Evolutionary conservation across 495 filamentous ascomycete genomes (phyloP).

Genomic region (Usnea hakonensis): DNA sequence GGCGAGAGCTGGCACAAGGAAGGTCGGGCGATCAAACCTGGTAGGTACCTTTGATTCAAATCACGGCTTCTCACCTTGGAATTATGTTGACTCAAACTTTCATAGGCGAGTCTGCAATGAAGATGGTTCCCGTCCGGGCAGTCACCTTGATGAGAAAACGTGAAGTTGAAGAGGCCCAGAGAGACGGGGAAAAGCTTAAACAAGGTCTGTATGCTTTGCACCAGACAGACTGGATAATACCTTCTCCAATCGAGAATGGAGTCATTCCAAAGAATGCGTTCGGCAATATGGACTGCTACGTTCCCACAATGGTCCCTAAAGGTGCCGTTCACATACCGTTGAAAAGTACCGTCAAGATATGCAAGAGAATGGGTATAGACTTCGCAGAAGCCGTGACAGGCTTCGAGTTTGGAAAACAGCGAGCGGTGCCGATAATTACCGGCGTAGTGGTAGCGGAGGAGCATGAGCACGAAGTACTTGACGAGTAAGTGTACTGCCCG

Average conservation of each 20-base stretch:
- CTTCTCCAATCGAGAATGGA: conserved; percentile 72
- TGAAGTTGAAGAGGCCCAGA: conserved; percentile 77
- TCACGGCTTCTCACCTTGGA: background rate
- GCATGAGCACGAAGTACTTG: conserved; percentile 63
- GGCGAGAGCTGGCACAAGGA: conserved; percentile 97
- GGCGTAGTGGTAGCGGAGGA: conserved; percentile 84
- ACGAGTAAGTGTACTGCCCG: conserved; percentile 32
- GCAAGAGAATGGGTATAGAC: conserved; percentile 75
- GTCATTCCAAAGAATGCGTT: conserved; percentile 90
- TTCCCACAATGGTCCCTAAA: conserved; percentile 80
- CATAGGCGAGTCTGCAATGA: conserved; percentile 63
- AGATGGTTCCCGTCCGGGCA: conserved; percentile 80
- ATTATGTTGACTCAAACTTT: background rate
- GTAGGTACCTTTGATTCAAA: background rate
- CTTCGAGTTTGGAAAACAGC: conserved; percentile 90
- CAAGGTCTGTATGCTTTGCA: conserved; percentile 77
- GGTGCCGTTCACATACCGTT: conserved; percentile 78
- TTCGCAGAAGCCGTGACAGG: conserved; percentile 93
- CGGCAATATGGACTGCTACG: conserved; percentile 95
- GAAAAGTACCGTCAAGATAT: conserved; percentile 66
- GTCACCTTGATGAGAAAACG: conserved; percentile 83
- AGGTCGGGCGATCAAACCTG: conserved; percentile 60
- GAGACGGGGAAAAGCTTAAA: conserved; percentile 69
- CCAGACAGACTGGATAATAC: conserved; percentile 94
- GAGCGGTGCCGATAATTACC: conserved; percentile 85